phyloP scores from a whole-genome alignment of 2,329 filamentous ascomycete genomes.

The Venturia effusa region DNA sequence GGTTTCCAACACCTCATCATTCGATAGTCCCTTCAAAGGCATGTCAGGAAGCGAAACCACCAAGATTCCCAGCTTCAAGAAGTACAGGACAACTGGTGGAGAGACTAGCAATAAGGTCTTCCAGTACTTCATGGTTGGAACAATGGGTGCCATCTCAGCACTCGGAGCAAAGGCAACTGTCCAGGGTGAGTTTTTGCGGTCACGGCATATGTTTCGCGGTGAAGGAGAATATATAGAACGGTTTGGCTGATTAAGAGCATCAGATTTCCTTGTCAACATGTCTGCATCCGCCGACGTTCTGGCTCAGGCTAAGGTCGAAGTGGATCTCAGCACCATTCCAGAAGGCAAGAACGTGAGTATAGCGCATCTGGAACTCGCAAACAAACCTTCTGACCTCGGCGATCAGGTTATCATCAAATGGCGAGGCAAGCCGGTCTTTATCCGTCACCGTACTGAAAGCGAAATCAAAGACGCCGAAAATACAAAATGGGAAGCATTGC shows the following conservation, averaged over 20 bases:
- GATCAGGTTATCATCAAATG: slow-evolving; percentile 94
- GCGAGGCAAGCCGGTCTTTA: slow-evolving; percentile 99
- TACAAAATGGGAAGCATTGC: slow-evolving; percentile 68
- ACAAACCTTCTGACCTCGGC: too few species aligned
- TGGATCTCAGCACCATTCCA: slow-evolving; percentile 82
- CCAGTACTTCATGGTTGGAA: slow-evolving; percentile 97
- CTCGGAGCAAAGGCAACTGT: slow-evolving; percentile 96
- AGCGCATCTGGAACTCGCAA: neutral
- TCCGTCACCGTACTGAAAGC: slow-evolving; percentile 87
- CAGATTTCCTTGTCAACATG: slow-evolving; percentile 99
- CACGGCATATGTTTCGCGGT: neutral
- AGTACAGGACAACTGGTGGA: slow-evolving; percentile 65
- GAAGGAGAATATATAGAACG: slow-evolving; percentile 4
- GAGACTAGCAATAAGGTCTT: slow-evolving; percentile 74
- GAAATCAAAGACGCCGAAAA: slow-evolving; percentile 95
- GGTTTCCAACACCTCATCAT: slow-evolving; percentile 27
- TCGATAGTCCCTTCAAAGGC: slow-evolving; percentile 46
- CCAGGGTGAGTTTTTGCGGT: slow-evolving; percentile 58
- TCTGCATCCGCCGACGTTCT: slow-evolving; percentile 96
- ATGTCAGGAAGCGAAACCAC: slow-evolving; percentile 39
- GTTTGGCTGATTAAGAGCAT: slow-evolving; percentile 18
- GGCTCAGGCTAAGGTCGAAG: slow-evolving; percentile 99
- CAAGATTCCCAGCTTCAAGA: slow-evolving; percentile 79
- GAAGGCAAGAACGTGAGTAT: slow-evolving; percentile 95
- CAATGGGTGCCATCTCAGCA: slow-evolving; percentile 82